phyloP scores from a whole-genome alignment of 148 eudicot species.

The Chenopodium album region DNA sequence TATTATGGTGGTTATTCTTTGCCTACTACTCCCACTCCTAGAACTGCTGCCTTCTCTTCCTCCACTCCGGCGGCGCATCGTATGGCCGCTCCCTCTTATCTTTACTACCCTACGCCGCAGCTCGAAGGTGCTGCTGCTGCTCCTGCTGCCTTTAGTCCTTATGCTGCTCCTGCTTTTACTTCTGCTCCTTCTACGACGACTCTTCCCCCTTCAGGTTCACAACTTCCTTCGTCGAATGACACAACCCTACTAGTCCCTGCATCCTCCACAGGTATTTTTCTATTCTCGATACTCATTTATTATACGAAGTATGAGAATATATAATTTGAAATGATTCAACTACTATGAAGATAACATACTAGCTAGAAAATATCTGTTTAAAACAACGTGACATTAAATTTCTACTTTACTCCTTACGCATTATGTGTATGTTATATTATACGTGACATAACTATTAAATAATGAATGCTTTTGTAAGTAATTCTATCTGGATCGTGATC shows the following conservation, averaged over 20 bases:
- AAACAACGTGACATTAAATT: too few relatives aligned
- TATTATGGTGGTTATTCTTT: conserved; percentile 55
- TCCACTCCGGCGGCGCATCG: conserved; percentile 31
- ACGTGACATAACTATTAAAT: too few relatives aligned
- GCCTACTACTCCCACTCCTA: conserved; percentile 24
- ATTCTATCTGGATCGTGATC: not conserved
- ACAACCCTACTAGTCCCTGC: not conserved
- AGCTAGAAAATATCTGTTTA: too few relatives aligned
- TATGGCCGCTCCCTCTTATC: conserved; percentile 20
- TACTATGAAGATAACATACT: too few relatives aligned
- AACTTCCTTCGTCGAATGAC: not conserved
- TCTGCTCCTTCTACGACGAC: conserved; percentile 1
- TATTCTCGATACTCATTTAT: not conserved
- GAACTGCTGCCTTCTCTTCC: conserved; percentile 45
- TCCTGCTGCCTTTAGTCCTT: not conserved
- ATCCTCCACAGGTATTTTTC: conserved; percentile 27
- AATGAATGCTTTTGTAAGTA: not conserved
- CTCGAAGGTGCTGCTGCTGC: not conserved
- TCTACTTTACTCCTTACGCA: too few relatives aligned
- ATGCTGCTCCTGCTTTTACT: conserved; percentile 17
- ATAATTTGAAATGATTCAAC: too few relatives aligned
- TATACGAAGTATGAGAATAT: not conserved
- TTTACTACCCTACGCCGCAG: conserved; percentile 33
- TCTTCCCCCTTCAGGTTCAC: not conserved
- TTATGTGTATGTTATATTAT: too few relatives aligned